Percentiles rank a stretch among this genome's conserved stretches.
Evolutionary conservation across 176 grass and related monocot genomes (phyloP).

Genomic region (Lolium perenne): DNA sequence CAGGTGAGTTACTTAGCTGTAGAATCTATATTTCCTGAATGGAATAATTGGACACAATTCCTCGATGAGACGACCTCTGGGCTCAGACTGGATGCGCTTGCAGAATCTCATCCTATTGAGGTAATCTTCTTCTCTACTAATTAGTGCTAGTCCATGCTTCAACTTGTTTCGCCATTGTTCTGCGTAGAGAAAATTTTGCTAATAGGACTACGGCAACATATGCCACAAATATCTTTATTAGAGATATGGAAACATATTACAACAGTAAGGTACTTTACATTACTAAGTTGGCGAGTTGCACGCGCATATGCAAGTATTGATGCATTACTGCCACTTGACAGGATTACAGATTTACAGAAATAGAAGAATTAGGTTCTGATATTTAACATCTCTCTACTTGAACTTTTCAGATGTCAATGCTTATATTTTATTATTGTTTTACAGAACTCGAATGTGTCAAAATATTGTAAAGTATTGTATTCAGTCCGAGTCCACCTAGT

Average conservation of each 20-base stretch:
- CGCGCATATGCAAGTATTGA: neutral
- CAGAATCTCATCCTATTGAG: conserved; percentile 98
- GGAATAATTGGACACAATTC: conserved; percentile 98
- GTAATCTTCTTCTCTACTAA: conserved; percentile 49
- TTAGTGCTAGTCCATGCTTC: conserved; percentile 3
- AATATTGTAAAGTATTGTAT: neutral
- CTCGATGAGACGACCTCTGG: conserved; percentile 78
- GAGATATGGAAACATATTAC: conserved; percentile 16
- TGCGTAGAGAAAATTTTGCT: conserved; percentile 19
- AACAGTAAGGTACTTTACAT: neutral
- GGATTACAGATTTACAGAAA: neutral
- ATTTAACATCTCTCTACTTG: neutral
- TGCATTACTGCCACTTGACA: conserved; percentile 18
- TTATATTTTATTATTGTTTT: conserved; percentile 24
- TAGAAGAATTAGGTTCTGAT: conserved; percentile 1
- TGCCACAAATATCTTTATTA: conserved; percentile 1
- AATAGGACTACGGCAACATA: neutral
- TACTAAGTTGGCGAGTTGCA: neutral
- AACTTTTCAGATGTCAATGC: conserved; percentile 17
- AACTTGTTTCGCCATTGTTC: neutral
- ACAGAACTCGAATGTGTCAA: neutral
- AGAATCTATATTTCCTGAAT: conserved; percentile 85
- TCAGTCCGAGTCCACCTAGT: conserved; percentile 10
- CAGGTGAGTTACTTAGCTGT: conserved; percentile 92
- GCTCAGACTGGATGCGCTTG: conserved; percentile 82